Evolutionary conservation across 106 monocot genomes (phyloP).

Genomic region (Acorus calamus): DNA sequence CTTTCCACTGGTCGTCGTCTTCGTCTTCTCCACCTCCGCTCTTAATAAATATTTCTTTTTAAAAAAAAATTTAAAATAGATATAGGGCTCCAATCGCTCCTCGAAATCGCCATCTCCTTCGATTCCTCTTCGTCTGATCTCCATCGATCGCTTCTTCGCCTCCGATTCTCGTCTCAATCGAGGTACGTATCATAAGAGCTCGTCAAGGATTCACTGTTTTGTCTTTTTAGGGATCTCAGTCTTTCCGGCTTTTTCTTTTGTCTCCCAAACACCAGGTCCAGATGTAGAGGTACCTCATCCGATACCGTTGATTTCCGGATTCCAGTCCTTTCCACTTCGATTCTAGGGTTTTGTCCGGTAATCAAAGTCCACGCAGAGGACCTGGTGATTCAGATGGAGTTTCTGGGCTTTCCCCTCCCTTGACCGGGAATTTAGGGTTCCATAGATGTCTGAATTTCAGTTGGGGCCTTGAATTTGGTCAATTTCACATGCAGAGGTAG

Average conservation of each 20-base stretch:
- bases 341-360: not conserved
- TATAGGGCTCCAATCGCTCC: too few relatives aligned
- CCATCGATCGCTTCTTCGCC: not conserved
- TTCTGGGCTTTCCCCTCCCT: too few relatives aligned
- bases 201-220: not conserved
- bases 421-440: too few relatives aligned
- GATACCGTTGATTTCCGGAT: not conserved
- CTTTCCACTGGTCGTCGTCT: too few relatives aligned
- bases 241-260: not conserved
- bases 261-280: not conserved
- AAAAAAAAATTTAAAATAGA: too few relatives aligned
- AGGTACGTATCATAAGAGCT: slow-evolving; percentile 8
- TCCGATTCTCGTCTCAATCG: slow-evolving; percentile 7
- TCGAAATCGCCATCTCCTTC: too few relatives aligned
- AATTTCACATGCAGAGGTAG: not conserved
- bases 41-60: too few relatives aligned
- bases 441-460: too few relatives aligned
- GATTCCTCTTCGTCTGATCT: too few relatives aligned
- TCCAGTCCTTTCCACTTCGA: not conserved
- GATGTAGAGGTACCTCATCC: not conserved
- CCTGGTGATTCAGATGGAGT: too few relatives aligned
- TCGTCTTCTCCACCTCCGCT: too few relatives aligned
- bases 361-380: too few relatives aligned
- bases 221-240: not conserved
- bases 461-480: not conserved